A percentile compares a stretch with the other conserved stretches of the same genome.
phyloP scores from a whole-genome alignment of 441 rosid species.

The Jatropha multifida region DNA sequence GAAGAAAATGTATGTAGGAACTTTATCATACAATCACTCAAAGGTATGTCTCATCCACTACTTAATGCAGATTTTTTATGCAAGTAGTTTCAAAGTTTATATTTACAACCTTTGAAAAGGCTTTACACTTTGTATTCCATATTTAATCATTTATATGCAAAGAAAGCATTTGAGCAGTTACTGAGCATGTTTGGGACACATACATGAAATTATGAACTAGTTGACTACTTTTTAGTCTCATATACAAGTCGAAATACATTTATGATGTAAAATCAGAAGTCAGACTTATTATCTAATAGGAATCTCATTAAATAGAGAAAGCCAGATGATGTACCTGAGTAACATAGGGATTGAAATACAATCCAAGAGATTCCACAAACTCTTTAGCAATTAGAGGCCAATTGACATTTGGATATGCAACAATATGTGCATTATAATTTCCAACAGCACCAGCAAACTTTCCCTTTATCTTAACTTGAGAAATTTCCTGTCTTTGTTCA shows the following conservation, averaged over 20 bases:
- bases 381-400: conserved; percentile 84
- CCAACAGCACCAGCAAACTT: conserved; percentile 99
- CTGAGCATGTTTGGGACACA: not conserved
- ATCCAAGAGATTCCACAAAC: conserved; percentile 84
- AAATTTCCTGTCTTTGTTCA: conserved; percentile 67
- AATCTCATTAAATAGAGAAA: not conserved
- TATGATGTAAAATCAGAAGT: conserved; percentile 3
- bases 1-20: not conserved
- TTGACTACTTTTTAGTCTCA: not conserved
- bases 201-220: not conserved
- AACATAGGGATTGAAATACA: conserved; percentile 84
- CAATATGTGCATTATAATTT: conserved; percentile 85
- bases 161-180: not conserved
- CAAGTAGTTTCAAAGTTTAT: not conserved
- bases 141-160: not conserved
- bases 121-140: not conserved
- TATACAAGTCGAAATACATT: too few species aligned
- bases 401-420: conserved; percentile 68
- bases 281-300: not conserved
- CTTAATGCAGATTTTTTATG: not conserved
- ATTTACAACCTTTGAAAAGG: not conserved
- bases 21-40: not conserved
- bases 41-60: not conserved
- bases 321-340: conserved; percentile 57
- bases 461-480: conserved; percentile 76